Percentiles rank a stretch among this genome's conserved stretches.
Evolutionary conservation across 129 eudicot species (phyloP).

Genomic region (Mikania micrantha): DNA sequence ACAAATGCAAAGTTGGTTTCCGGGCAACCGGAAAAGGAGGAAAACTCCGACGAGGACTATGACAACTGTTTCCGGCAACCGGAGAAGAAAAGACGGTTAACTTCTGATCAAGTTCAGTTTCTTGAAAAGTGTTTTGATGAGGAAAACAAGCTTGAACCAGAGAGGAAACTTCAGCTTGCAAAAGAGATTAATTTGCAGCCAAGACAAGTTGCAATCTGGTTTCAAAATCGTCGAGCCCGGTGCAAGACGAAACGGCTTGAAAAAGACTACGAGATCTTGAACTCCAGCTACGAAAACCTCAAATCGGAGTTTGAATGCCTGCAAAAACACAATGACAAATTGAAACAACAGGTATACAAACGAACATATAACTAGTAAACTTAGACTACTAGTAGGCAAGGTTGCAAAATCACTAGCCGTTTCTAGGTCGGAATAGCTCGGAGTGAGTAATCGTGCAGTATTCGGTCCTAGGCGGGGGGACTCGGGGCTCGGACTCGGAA

Average conservation of each 20-base stretch:
- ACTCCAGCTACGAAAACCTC: conserved; percentile 57
- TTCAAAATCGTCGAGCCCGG: conserved; percentile 81
- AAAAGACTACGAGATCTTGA: conserved; percentile 64
- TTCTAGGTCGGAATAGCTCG: too few species aligned
- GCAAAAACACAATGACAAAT: conserved; percentile 46
- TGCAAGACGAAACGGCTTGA: conserved; percentile 74
- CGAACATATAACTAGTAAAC: too few species aligned
- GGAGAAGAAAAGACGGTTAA: conserved; percentile 71
- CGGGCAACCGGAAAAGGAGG: conserved; percentile 27
- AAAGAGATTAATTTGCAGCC: conserved; percentile 83
- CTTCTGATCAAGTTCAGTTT: conserved; percentile 50
- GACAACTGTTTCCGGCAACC: conserved; percentile 41
- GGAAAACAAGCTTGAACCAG: conserved; percentile 86
- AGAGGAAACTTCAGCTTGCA: conserved; percentile 71
- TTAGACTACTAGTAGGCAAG: too few species aligned
- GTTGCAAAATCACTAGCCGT: too few species aligned
- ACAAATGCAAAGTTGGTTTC: conserved; percentile 18
- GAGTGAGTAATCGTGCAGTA: too few species aligned
- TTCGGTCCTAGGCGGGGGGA: too few species aligned
- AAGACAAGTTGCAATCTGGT: conserved; percentile 90
- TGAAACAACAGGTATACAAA: conserved; percentile 73
- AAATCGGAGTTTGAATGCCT: conserved; percentile 51
- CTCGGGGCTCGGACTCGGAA: too few species aligned
- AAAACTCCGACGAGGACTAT: conserved; percentile 42
- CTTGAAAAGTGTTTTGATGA: conserved; percentile 81